phyloP scores from a whole-genome alignment of 768 basidiomycete genomes.

The Boletus tomentosulus region DNA sequence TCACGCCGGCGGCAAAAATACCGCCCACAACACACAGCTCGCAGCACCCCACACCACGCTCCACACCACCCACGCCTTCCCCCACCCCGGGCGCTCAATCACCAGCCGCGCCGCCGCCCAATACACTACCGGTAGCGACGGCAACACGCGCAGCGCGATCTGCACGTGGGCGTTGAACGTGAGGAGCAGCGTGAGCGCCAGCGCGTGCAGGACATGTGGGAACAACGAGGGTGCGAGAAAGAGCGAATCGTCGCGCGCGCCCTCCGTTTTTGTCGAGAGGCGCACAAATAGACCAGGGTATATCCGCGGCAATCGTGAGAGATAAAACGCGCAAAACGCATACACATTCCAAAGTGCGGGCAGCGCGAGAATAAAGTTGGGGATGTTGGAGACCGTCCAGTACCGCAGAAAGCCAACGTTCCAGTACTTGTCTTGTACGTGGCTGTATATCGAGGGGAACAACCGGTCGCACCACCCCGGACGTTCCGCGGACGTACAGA shows the following conservation, averaged over 20 bases:
- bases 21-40: constrained; percentile 72
- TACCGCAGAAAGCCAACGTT: constrained; percentile 79
- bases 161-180: constrained; percentile 83
- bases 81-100: constrained; percentile 43
- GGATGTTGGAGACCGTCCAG: constrained; percentile 78
- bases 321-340: constrained; percentile 25
- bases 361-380: constrained; percentile 79
- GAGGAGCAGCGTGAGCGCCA: constrained; percentile 56
- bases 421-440: constrained; percentile 88
- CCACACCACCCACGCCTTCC: constrained; percentile 72
- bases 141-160: constrained; percentile 74
- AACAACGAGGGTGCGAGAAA: constrained; percentile 44
- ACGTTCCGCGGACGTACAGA: constrained; percentile 45
- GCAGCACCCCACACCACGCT: constrained; percentile 69
- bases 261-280: neutral
- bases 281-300: constrained; percentile 1
- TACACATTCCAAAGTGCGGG: constrained; percentile 61
- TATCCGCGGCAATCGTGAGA: constrained; percentile 5
- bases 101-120: constrained; percentile 81
- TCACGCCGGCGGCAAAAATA: constrained; percentile 90
- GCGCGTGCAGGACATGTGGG: constrained; percentile 74
- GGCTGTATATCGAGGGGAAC: constrained; percentile 72
- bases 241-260: constrained; percentile 15
- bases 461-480: constrained; percentile 60
- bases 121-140: constrained; percentile 74